Percentiles rank a stretch among this genome's conserved stretches.
Evolutionary conservation across 208 protist species (phyloP).

Genomic region (Leishmania aethiopica): DNA sequence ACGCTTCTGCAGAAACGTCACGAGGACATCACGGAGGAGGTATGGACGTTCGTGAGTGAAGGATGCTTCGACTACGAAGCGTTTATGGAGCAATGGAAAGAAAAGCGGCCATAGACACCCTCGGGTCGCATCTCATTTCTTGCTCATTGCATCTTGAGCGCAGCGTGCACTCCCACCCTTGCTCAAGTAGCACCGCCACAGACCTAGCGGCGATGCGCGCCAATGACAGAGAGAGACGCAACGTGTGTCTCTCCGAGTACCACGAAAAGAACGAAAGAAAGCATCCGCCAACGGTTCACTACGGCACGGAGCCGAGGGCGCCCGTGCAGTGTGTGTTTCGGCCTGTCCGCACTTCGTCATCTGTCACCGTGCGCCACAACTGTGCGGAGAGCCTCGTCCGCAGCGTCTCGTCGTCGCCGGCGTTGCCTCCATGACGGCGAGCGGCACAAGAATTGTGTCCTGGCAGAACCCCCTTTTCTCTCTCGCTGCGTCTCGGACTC

Average conservation of each 20-base stretch:
- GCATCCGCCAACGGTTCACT: neutral
- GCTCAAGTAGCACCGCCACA: neutral
- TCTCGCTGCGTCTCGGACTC: neutral
- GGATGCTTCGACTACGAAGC: constrained; percentile 83
- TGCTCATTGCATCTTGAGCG: neutral
- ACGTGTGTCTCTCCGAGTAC: neutral
- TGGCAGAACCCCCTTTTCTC: neutral
- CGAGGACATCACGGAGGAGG: constrained; percentile 76
- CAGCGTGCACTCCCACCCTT: neutral
- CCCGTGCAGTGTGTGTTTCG: neutral
- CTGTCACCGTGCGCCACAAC: neutral
- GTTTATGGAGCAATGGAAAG: constrained; percentile 68
- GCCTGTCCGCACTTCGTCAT: neutral
- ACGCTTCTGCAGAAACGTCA: constrained; percentile 57
- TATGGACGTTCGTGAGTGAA: constrained; percentile 83
- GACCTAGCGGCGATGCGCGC: neutral
- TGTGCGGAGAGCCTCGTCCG: neutral
- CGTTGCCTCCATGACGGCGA: neutral
- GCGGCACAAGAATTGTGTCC: neutral
- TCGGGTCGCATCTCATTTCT: neutral
- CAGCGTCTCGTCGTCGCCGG: neutral
- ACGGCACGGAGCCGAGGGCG: neutral
- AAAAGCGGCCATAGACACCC: constrained; percentile 22
- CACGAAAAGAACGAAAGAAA: neutral
- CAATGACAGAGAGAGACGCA: neutral